Conservation (phyloP, 345 rosid genomes). For the Conringia planisiliqua region DNA sequence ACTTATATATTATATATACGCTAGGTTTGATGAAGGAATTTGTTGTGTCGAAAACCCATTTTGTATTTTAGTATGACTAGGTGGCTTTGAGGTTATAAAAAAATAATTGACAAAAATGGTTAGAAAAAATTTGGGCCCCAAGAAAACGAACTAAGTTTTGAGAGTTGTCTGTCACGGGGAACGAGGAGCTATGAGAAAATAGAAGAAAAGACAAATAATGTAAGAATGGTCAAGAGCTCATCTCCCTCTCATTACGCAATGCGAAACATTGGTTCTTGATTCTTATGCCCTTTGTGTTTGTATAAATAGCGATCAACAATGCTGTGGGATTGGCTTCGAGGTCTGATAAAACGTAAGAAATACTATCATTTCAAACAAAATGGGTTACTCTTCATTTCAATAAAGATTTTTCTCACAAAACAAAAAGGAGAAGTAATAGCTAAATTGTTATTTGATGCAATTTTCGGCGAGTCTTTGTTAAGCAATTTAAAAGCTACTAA, state of each 20-base stretch:
- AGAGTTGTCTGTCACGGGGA: slow-evolving; percentile 31
- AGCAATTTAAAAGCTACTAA: too few species aligned
- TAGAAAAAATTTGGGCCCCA: slow-evolving; percentile 5
- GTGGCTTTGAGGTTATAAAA: neutral
- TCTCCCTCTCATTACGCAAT: neutral
- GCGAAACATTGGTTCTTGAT: neutral
- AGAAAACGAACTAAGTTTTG: slow-evolving; percentile 12
- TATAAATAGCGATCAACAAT: neutral
- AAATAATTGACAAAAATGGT: neutral
- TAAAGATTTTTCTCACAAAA: neutral
- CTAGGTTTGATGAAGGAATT: neutral
- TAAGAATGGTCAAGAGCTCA: neutral
- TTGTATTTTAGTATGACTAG: neutral
- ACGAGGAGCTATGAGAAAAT: neutral
- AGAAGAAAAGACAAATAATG: neutral
- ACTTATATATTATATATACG: neutral
- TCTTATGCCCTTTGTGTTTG: neutral
- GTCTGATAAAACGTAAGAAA: too few species aligned
- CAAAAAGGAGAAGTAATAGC: neutral
- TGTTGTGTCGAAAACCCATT: neutral
- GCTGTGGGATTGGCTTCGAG: neutral
- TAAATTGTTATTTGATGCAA: neutral
- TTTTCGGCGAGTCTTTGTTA: too few species aligned
- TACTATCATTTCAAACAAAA: neutral
- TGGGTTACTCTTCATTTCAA: neutral